Conservation (phyloP, 345 rosid species). For the Euphorbia pulcherrima region DNA sequence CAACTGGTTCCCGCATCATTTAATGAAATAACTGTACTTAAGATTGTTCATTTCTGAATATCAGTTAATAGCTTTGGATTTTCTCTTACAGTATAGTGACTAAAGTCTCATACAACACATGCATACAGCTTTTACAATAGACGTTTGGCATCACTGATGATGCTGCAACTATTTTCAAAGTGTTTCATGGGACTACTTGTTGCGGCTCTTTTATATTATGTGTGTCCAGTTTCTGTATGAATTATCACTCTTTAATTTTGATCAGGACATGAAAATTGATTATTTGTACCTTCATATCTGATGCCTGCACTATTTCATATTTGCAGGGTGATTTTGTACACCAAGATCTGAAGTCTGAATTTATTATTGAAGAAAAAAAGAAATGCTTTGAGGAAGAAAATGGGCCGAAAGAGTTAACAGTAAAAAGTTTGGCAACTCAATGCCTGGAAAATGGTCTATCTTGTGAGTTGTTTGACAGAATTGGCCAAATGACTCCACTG, state of each 20-base stretch:
- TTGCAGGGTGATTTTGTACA: conserved; percentile 28
- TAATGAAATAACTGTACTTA: background rate
- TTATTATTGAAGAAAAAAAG: conserved; percentile 26
- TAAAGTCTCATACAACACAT: background rate
- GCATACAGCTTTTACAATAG: background rate
- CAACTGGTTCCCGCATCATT: background rate
- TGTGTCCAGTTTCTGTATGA: background rate
- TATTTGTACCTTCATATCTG: background rate
- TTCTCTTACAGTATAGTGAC: background rate
- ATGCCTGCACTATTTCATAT: conserved; percentile 9
- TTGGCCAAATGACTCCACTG: conserved; percentile 36
- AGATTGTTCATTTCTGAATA: background rate
- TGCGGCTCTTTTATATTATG: background rate
- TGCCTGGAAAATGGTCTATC: conserved; percentile 16
- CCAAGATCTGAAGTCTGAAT: conserved; percentile 25
- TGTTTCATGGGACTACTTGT: background rate
- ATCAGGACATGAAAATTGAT: background rate
- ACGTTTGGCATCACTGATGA: background rate
- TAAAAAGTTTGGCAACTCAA: conserved; percentile 20
- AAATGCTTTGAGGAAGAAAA: conserved; percentile 17
- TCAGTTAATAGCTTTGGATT: background rate
- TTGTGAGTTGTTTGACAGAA: conserved; percentile 23
- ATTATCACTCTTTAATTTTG: background rate
- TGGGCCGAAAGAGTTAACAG: conserved; percentile 14
- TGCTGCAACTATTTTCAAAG: background rate